Base-by-base conservation (phyloP, 1,284 basidiomycete genomes). In the Paramarasmius palmivorus region DNA sequence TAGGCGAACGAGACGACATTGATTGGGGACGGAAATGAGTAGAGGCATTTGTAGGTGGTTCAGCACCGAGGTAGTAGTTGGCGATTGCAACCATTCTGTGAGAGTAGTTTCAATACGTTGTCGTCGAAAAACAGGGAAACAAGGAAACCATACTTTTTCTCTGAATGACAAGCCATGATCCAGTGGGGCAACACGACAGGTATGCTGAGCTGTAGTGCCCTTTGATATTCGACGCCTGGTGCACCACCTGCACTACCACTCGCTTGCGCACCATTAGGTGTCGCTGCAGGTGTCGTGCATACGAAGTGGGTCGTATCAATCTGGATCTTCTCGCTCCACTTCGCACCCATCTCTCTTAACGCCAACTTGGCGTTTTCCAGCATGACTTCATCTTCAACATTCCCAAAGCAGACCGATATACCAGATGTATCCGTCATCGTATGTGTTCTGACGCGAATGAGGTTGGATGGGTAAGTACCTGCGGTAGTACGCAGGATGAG, bases 261-360 rank as follows among this genome's bases (percentile, higher is more conserved):
- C 0, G 76, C 77, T 52, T 80, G 78, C 2, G 87, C 83, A 2
- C 85, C 87, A 5, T 70, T 63, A 0, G 86, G 82, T 0, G 84
- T 84, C 12, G 82, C 78, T 1, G 88, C 84, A 1, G 93, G 90
- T 0, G 90, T 93, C 2, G 93, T 95, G 66, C 94, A 96, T 35
- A 97, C 93, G 62, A 96, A 97, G 69, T 98, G 95, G 0, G 94
- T 96, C 4, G 95, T 97, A 65, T 97, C 95, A 54, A 98, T 95
- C 72, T 95, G 92, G 23, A 99, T 95, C 61, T 87, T 88, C 59
- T 95, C 90, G 61, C 88, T 92, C 85, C 89, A 93, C 59, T 89
- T 88, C 0, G 92, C 95, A 20, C 79, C 81, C 86, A 98, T 95
- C 61, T 91, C 86, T 41, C 78, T 66, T 49, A 98, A 69, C 8